Base-by-base conservation (phyloP, 179 eudicot genomes). In the Beta lomatogona region DNA sequence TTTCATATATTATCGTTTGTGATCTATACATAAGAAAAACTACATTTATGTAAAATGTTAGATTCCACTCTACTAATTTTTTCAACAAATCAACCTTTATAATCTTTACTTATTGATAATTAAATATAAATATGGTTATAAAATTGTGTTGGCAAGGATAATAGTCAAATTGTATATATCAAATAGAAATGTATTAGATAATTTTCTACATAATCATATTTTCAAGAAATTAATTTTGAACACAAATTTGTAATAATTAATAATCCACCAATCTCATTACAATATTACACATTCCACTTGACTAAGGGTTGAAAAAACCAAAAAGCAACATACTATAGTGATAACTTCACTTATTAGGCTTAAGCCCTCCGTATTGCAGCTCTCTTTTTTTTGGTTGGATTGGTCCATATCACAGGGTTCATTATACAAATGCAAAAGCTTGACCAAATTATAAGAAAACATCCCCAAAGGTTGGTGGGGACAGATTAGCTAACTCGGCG, bases 401-500 rank as follows among this genome's bases (percentile, higher is more conserved):
- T 2, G 60, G 76, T 72, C 61, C 76, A 52, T 46, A 72, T 72
- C 45, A 10, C 19, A 2, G 8, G 4, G 18, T 50, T 13, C 45
- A 72, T 72, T 52, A 25, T 53, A 70, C 15, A 74, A 63, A 36
- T 36, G 36, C 16, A 76, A 45, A 57, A 18, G 4, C 73, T 70
- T 71, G 58, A 2, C 31, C 19, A n/a, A 58, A 59, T 36, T 55
- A 48, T 15, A 48, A 53, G 55, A 31, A 58, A 48, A 82, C 25
- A 67, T 67, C 44, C 70, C 60, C 60, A 59, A 25, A 18, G 46
- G 28, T 48, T n/a, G 6, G 8, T 22, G 22, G 67, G 50, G 36
- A 14, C 22, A 55, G 72, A 73, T 84, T 41, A 84, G 82, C 72
- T 81, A 12, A 84, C 10, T n/a, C 97, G 93, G 61, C 95, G 94